Conservation (phyloP, 108 stramenopile species). For the Pinguiococcus pyrenoidosus region DNA sequence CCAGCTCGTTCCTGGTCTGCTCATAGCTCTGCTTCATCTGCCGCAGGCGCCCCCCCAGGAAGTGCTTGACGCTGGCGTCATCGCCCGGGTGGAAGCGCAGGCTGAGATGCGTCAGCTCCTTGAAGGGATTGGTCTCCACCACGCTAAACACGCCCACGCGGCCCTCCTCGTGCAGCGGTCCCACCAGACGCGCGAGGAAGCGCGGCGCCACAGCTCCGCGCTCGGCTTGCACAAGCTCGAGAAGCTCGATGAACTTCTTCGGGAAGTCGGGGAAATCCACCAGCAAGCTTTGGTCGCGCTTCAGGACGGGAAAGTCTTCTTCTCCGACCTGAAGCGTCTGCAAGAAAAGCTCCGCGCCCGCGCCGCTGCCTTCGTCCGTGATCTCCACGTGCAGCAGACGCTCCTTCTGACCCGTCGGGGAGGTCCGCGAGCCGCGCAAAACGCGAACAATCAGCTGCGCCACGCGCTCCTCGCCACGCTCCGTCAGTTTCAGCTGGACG, state of each 20-base stretch:
- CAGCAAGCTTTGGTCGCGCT: constrained; percentile 38
- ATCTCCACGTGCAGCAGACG: constrained; percentile 34
- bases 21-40: constrained; percentile 15
- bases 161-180: no score
- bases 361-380: constrained; percentile 32
- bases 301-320: constrained; percentile 37
- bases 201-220: neutral
- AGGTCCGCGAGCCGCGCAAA: constrained; percentile 2
- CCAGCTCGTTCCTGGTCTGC: constrained; percentile 2
- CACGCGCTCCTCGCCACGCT: neutral
- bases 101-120: constrained; percentile 38
- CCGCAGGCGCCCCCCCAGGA: constrained; percentile 35
- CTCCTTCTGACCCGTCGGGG: constrained; percentile 8
- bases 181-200: constrained; percentile 23
- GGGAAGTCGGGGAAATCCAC: constrained; percentile 41
- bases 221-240: constrained; percentile 22
- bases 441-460: neutral
- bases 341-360: constrained; percentile 24
- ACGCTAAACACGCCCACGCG: constrained; percentile 16
- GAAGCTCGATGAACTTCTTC: constrained; percentile 34
- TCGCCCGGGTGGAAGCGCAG: constrained; percentile 26
- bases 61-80: constrained; percentile 29
- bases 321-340: constrained; percentile 42
- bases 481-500: constrained; percentile 1
- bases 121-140: constrained; percentile 42